These are phyloP conservation scores for Protomyces inouyei DNA, from an alignment of 1,139 yeast genomes.

Conservation along the genomic window DNA sequence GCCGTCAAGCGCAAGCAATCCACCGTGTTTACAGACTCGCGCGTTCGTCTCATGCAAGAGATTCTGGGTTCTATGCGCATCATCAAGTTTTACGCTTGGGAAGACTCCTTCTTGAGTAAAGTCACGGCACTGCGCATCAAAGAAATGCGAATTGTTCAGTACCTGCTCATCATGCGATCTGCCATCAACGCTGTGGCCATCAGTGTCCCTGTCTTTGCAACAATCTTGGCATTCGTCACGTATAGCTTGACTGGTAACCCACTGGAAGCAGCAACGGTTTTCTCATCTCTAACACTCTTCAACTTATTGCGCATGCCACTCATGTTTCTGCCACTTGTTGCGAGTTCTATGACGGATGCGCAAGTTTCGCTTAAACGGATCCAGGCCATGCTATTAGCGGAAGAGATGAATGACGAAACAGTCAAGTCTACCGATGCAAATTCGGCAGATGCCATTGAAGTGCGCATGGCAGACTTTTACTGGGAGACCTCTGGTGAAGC, in stretches of 20 bases:
- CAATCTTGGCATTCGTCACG: slow-evolving; percentile 68
- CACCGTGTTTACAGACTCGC: slow-evolving; percentile 46
- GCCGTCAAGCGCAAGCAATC: slow-evolving; percentile 47
- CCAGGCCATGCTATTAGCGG: slow-evolving; percentile 51
- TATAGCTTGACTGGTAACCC: slow-evolving; percentile 51
- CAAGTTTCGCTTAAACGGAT: slow-evolving; percentile 58
- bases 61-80: slow-evolving; percentile 60
- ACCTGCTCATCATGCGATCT: slow-evolving; percentile 52
- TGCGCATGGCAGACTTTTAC: slow-evolving; percentile 54
- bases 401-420: slow-evolving; percentile 36
- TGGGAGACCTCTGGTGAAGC: slow-evolving; percentile 51
- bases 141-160: slow-evolving; percentile 44
- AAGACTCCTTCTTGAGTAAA: slow-evolving; percentile 50
- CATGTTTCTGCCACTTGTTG: slow-evolving; percentile 60
- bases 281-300: slow-evolving; percentile 73
- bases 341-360: slow-evolving; percentile 61
- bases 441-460: slow-evolving; percentile 46
- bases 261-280: slow-evolving; percentile 66
- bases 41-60: slow-evolving; percentile 61
- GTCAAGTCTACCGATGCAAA: slow-evolving; percentile 39
- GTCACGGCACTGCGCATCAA: slow-evolving; percentile 47
- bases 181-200: slow-evolving; percentile 55
- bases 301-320: slow-evolving; percentile 67
- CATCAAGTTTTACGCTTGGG: slow-evolving; percentile 75
- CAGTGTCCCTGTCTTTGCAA: slow-evolving; percentile 60